Base-by-base conservation (phyloP, 1,284 basidiomycete species). In the Ustilago trichophora region DNA sequence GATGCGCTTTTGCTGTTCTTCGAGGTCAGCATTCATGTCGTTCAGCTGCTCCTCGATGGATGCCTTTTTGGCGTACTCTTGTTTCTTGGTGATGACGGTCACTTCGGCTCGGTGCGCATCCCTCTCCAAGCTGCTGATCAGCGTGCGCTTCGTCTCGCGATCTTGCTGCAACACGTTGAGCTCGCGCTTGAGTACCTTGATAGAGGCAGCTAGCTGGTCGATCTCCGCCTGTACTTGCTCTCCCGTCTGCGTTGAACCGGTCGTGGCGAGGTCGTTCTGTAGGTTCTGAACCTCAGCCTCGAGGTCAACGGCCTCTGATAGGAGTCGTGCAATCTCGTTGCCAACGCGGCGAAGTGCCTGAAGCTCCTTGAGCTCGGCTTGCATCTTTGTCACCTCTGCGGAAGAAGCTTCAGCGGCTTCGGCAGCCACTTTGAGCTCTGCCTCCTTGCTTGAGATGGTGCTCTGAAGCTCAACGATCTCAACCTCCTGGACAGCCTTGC, bases 401-500 rank as follows among this genome's bases (percentile, higher is more conserved):
- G 65, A 49, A 1, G 62, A 62, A 8, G 41, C 36, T 42, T 81
- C 75, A 9, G 72, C 69, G 53, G 82, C 80, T 69, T 73, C 80
- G 68, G 60, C 56, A 9, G 64, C 60, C 11, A 37, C 42, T 13
- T 42, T 47, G 22, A 75, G 56, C 40, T 66, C 48, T 3, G 35
- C 56, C 29, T 89, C 87, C 6, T 87, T 84, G 21, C 84, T 83
- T 62, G 85, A 84, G 54, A 93, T 86, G 60, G 90, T 85, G 32
- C 83, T 83, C 73, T 91, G 87, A 18, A 93, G 82, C 1, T 82
- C 82, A 7, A 68, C 68, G 9, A 79, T 63, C 19, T 80, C 78
- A 27, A 44, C 60, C 9, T 68, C 55, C 35, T 73, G 64, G 22
- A 65, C 54, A 12, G 46, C 43, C 3, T 65, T 57, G 16, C 73